A percentile compares a stretch with the other conserved stretches of the same genome.
These are phyloP conservation scores for Ceratopteris richardii DNA, from an alignment of 75 land plant genomes.

Conservation along the genomic window DNA sequence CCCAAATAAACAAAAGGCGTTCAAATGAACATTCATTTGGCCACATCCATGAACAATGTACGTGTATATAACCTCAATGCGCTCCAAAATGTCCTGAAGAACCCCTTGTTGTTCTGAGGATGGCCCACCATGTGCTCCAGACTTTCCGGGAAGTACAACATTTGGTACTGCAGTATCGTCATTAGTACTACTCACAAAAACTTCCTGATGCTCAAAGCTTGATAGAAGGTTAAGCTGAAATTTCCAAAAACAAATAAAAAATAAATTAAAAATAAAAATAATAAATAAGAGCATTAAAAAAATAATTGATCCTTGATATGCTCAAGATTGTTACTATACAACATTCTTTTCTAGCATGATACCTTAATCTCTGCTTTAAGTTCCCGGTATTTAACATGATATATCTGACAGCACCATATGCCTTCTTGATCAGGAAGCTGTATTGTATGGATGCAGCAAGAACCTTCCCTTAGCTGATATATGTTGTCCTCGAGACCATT, in stretches of 20 bases:
- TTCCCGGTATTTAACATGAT: constrained; percentile 40
- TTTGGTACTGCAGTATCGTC: no score
- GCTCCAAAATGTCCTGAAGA: no score
- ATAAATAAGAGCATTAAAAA: not conserved
- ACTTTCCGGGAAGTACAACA: not conserved
- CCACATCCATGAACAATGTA: no score
- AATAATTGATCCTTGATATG: no score
- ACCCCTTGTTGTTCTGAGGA: no score
- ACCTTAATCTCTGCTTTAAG: constrained; percentile 36
- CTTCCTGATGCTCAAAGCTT: not conserved
- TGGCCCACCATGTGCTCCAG: not conserved
- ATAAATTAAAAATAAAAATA: no score
- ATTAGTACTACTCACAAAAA: not conserved
- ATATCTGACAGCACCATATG: constrained; percentile 25
- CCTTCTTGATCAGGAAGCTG: constrained; percentile 32
- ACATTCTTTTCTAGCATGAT: not conserved
- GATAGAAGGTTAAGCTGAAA: not conserved
- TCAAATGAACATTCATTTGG: no score
- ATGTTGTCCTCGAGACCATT: constrained; percentile 12
- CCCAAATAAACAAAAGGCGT: no score
- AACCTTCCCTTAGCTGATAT: constrained; percentile 29
- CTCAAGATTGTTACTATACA: no score
- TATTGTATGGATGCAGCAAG: constrained; percentile 34
- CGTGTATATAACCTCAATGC: no score
- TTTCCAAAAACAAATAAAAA: no score